A percentile compares a stretch with the other conserved stretches of the same genome.
These are phyloP conservation scores for Chamaecrista fasciculata DNA, from an alignment of 306 rosid species.

Conservation along the genomic window DNA sequence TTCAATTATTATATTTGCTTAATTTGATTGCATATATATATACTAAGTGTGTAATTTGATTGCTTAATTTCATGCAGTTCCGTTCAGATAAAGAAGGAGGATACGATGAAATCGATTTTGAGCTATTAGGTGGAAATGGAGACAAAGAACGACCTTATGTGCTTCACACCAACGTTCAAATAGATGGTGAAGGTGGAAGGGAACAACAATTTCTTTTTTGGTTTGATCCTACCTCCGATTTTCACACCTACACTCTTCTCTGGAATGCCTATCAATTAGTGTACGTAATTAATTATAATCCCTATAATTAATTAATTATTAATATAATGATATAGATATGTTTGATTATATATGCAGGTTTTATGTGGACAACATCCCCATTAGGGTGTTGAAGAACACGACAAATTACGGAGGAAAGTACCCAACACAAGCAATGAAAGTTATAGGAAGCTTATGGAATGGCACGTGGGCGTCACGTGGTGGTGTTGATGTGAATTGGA, in stretches of 20 bases:
- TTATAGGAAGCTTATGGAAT: slow-evolving; percentile 33
- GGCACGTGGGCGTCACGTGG: slow-evolving; percentile 18
- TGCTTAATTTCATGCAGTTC: slow-evolving; percentile 5
- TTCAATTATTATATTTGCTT: too few relatives aligned
- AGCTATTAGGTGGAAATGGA: slow-evolving; percentile 24
- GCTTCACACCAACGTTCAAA: slow-evolving; percentile 29
- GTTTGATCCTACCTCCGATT: slow-evolving; percentile 33
- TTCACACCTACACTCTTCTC: slow-evolving; percentile 27
- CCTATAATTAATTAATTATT: too few relatives aligned
- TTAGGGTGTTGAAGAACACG: slow-evolving; percentile 31
- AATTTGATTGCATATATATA: too few relatives aligned
- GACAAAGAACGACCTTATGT: not conserved
- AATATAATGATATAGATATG: too few relatives aligned
- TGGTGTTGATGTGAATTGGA: slow-evolving; percentile 28
- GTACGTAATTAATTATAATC: not conserved
- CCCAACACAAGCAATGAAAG: slow-evolving; percentile 19
- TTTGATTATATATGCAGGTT: too few relatives aligned
- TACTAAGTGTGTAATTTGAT: not conserved
- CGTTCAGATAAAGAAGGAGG: not conserved
- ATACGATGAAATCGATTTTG: slow-evolving; percentile 38
- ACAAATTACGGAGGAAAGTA: slow-evolving; percentile 13
- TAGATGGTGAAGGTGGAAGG: slow-evolving; percentile 9
- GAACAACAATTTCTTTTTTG: slow-evolving; percentile 26
- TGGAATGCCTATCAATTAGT: slow-evolving; percentile 26
- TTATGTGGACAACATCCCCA: slow-evolving; percentile 25